phyloP scores from a whole-genome alignment of 768 basidiomycete genomes.

The Russula ochroleuca region DNA sequence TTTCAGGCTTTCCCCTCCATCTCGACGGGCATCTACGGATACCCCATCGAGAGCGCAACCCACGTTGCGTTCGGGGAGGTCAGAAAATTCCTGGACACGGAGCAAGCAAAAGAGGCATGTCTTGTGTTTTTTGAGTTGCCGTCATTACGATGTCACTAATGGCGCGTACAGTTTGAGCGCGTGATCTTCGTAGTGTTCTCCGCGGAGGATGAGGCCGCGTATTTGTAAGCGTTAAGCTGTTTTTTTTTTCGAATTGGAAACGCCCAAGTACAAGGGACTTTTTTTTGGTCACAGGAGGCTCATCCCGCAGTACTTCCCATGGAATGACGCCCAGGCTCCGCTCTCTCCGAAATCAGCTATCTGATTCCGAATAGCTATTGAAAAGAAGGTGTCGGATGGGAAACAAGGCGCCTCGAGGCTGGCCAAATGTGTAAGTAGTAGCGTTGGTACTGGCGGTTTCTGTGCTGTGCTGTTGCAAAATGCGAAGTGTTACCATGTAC shows the following conservation, averaged over 20 bases:
- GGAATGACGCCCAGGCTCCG: background rate
- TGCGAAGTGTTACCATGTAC: background rate
- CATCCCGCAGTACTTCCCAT: slow-evolving; percentile 20
- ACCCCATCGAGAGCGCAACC: slow-evolving; percentile 71
- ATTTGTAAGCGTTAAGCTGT: slow-evolving; percentile 47
- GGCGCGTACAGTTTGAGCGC: slow-evolving; percentile 47
- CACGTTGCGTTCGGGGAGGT: slow-evolving; percentile 59
- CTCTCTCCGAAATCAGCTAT: background rate
- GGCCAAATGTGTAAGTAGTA: background rate
- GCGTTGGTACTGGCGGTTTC: background rate
- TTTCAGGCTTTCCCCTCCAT: slow-evolving; percentile 73
- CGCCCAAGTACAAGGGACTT: background rate
- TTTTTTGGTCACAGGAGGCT: slow-evolving; percentile 8
- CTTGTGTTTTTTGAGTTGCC: background rate
- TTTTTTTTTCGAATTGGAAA: slow-evolving; percentile 2
- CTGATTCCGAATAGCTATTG: background rate
- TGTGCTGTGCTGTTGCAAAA: background rate
- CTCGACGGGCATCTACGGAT: slow-evolving; percentile 75
- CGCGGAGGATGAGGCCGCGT: slow-evolving; percentile 56
- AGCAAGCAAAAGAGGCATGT: slow-evolving; percentile 40
- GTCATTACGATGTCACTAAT: background rate
- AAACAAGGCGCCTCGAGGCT: background rate
- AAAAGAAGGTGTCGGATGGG: background rate
- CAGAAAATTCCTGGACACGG: slow-evolving; percentile 53
- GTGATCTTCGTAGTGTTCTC: slow-evolving; percentile 74